Percentiles rank a stretch among this genome's conserved stretches.
Evolutionary conservation across 345 rosid species (phyloP).

Genomic region (Capsella bursapastoris): DNA sequence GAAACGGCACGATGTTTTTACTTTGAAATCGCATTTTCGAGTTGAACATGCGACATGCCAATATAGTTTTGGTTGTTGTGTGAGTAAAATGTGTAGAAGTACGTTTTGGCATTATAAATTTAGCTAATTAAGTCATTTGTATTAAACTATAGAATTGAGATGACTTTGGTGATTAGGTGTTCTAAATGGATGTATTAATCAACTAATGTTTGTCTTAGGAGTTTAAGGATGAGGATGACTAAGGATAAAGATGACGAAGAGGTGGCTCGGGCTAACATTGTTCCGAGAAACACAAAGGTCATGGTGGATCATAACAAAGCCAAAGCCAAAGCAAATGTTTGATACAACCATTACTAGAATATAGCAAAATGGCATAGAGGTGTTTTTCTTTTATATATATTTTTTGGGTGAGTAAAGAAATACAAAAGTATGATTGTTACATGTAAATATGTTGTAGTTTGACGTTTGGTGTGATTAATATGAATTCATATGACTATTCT

Average conservation of each 20-base stretch:
- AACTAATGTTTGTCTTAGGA: conserved; percentile 15
- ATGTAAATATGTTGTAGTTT: conserved; percentile 8
- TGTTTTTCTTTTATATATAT: neutral
- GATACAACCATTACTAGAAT: neutral
- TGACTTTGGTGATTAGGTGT: neutral
- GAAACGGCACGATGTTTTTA: conserved; percentile 10
- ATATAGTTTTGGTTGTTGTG: neutral
- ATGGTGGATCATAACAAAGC: neutral
- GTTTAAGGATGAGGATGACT: neutral
- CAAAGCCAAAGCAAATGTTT: neutral
- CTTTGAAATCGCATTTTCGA: neutral
- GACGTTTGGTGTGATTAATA: neutral
- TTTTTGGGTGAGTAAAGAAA: neutral
- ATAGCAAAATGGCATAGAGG: neutral
- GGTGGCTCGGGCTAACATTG: neutral
- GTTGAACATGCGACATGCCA: neutral
- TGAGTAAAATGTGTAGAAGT: neutral
- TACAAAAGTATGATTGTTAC: conserved; percentile 13
- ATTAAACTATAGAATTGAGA: neutral
- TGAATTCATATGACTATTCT: neutral
- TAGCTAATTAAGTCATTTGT: neutral
- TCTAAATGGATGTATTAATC: neutral
- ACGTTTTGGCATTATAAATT: neutral
- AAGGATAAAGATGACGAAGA: neutral
- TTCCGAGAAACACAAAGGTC: neutral